Percentiles rank a stretch among this genome's conserved stretches.
Conservation (phyloP, 2,329 filamentous ascomycete genomes). For the Hypoxylon sp. region DNA sequence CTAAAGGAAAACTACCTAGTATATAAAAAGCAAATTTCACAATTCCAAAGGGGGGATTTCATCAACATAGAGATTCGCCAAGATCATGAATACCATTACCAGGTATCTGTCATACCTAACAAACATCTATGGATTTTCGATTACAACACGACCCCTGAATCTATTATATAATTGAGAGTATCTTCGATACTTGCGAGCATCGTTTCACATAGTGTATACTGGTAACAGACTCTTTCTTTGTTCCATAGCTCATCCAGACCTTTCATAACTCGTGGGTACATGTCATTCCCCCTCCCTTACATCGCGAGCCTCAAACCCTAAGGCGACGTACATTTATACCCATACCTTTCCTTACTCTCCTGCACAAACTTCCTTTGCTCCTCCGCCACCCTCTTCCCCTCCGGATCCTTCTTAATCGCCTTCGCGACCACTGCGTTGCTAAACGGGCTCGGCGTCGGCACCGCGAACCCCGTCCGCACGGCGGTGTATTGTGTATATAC, state of each 20-base stretch:
- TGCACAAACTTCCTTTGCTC: slow-evolving; percentile 52
- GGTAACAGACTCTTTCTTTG: too few relatives aligned
- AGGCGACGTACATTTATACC: slow-evolving; percentile 61
- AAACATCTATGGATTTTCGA: too few relatives aligned
- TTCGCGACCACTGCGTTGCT: slow-evolving; percentile 56
- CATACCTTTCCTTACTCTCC: slow-evolving; percentile 59
- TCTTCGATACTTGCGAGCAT: too few relatives aligned
- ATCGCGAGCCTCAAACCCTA: slow-evolving; percentile 37
- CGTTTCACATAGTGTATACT: too few relatives aligned
- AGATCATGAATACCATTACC: too few relatives aligned
- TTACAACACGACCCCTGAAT: too few relatives aligned
- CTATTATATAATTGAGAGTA: too few relatives aligned
- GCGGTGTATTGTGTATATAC: slow-evolving; percentile 52
- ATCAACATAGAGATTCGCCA: too few relatives aligned
- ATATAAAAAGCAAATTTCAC: not conserved
- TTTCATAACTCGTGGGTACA: too few relatives aligned
- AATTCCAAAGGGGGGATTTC: not conserved
- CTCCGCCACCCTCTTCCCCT: slow-evolving; percentile 59
- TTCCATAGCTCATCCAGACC: too few relatives aligned
- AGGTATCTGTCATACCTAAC: too few relatives aligned
- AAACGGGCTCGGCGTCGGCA: slow-evolving; percentile 62
- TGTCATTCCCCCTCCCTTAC: too few relatives aligned
- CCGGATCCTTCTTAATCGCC: slow-evolving; percentile 59
- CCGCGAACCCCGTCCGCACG: slow-evolving; percentile 71
- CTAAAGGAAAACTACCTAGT: not conserved